Conservation (phyloP, 2,329 filamentous ascomycete genomes). For the Alternaria solani region DNA sequence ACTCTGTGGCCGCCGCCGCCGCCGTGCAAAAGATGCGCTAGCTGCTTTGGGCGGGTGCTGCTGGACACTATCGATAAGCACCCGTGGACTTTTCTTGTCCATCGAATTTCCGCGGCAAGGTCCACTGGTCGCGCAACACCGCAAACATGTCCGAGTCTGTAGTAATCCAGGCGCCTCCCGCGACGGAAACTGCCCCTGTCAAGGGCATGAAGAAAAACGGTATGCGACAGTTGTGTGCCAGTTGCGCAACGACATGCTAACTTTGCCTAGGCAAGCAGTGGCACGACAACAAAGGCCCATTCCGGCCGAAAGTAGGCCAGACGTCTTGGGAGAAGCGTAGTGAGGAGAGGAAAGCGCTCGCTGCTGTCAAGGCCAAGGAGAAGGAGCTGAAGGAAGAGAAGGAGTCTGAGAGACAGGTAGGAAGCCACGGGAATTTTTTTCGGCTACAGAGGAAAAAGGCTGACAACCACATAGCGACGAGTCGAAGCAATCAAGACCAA, state of each 20-base stretch:
- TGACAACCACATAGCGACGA: conserved; percentile 64
- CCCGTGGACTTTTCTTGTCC: conserved; percentile 30
- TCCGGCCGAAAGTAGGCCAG: conserved; percentile 80
- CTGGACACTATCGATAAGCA: conserved; percentile 29
- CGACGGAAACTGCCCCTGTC: conserved; percentile 48
- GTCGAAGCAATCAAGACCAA: conserved; percentile 85
- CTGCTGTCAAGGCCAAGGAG: conserved; percentile 88
- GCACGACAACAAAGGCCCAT: conserved; percentile 83
- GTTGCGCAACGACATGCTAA: conserved; percentile 20
- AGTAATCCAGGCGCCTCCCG: conserved; percentile 53
- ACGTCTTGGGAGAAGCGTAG: conserved; percentile 80
- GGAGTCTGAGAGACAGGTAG: conserved; percentile 83
- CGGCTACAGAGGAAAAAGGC: background rate
- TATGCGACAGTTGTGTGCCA: conserved; percentile 48
- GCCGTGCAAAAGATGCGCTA: background rate
- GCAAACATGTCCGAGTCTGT: conserved; percentile 41
- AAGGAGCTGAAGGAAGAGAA: conserved; percentile 95
- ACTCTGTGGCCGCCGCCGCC: background rate
- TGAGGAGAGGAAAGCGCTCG: conserved; percentile 72
- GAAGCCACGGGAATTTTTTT: conserved; percentile 44
- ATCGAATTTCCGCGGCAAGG: conserved; percentile 26
- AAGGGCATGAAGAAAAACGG: conserved; percentile 83
- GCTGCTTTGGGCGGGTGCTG: background rate
- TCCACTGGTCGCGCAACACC: conserved; percentile 19
- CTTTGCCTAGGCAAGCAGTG: conserved; percentile 83